Base-by-base conservation (phyloP, 768 basidiomycete genomes). In the Trichaptum fuscoviolaceum region DNA sequence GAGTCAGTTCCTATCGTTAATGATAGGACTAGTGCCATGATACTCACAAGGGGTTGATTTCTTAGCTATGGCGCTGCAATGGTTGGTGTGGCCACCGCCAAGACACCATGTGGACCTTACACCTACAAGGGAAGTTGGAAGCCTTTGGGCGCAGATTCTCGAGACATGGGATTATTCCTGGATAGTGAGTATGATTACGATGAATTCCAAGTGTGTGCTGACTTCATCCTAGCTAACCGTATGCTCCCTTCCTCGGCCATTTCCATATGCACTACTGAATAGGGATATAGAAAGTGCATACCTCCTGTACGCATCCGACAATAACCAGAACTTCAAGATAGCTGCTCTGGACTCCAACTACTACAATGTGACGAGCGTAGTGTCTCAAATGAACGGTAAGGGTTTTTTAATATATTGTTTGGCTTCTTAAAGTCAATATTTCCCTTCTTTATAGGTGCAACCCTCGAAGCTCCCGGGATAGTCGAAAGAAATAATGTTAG, bases 311-410 rank as follows among this genome's bases (percentile, higher is more conserved):
- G 87, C 87, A 20, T 87, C 85, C 6, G 86, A 88, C 74, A 85
- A 85, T 74, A 88, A 88, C 73, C 84, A 86, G 74, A 85, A 87
- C 72, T 87, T 87, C 80, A 88, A 88, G 78, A 87, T 88, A 25
- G 80, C 86, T 15, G 75, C 74, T 63, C 74, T 87, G 64, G 84
- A 86, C 68, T 67, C 80, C n/a, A 81, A 87, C 71, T 88, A 86
- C 68, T 84, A 86, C 70, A 84, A 83, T 66, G 83, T 88, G 20
- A 77, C 79, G 0, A 74, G 81, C 12, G 78, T 83, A 65, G 80
- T 79, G 2, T 81, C 80, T 64, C 78, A 80, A 7, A 71, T 86
- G 60, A 71, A 77, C 65, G 82, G 84, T 83, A 62, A 9, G 78
- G 63, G n/a, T n/a, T n/a, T n/a, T n/a, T n/a, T n/a, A 15, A 64